Conservation (phyloP, 495 filamentous ascomycete genomes). For the Articulospora tetracladia region DNA sequence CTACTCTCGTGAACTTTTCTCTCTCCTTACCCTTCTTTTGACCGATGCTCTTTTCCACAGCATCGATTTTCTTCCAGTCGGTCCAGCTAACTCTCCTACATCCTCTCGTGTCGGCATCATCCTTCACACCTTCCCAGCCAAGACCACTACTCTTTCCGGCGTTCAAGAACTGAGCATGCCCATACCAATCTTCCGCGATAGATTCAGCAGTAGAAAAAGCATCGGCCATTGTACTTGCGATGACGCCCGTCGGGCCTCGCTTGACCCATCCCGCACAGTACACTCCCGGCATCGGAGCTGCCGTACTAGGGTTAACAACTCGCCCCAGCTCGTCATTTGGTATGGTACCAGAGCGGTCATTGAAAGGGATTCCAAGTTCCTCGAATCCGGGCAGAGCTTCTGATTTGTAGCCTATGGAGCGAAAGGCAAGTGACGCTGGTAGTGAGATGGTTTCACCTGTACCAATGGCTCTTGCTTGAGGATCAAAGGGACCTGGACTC, state of each 20-base stretch:
- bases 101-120: conserved; percentile 46
- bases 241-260: conserved; percentile 89
- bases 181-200: conserved; percentile 66
- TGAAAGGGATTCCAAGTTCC: conserved; percentile 77
- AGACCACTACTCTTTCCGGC: conserved; percentile 30
- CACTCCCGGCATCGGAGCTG: conserved; percentile 63
- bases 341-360: conserved; percentile 67
- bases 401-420: conserved; percentile 89
- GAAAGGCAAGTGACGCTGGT: conserved; percentile 69
- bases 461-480: conserved; percentile 46
- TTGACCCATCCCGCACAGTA: conserved; percentile 98
- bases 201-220: conserved; percentile 86
- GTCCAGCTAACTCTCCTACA: conserved; percentile 67
- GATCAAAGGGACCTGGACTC: conserved; percentile 40
- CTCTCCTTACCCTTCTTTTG: conserved; percentile 66
- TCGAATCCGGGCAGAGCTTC: conserved; percentile 69
- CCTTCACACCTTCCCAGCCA: conserved; percentile 75
- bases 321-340: conserved; percentile 82
- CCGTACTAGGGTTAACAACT: conserved; percentile 39
- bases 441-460: conserved; percentile 40
- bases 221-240: conserved; percentile 94
- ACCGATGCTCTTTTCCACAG: conserved; percentile 67
- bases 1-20: conserved; percentile 74
- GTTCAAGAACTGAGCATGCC: conserved; percentile 40
- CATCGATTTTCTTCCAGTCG: conserved; percentile 85